phyloP scores from a whole-genome alignment of 2,329 filamentous ascomycete species.

The Stachybotrys chartarum region DNA sequence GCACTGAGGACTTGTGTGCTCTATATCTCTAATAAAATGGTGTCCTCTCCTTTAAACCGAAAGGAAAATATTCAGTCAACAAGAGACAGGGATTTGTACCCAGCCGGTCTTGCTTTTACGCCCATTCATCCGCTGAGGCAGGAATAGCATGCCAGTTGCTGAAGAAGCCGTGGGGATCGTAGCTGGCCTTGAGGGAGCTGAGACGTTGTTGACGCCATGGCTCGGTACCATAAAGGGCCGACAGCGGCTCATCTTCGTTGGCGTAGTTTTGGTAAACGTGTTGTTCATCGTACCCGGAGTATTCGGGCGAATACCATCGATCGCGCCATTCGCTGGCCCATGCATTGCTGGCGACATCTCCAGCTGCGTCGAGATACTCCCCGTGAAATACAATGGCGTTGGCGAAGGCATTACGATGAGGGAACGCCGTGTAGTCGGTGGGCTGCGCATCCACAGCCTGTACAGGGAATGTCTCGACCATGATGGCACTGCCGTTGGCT shows the following conservation, averaged over 20 bases:
- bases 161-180: constrained; percentile 37
- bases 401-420: constrained; percentile 9
- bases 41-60: no score
- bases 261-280: constrained; percentile 42
- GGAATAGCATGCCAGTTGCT: constrained; percentile 17
- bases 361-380: constrained; percentile 12
- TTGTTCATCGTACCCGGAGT: constrained; percentile 1
- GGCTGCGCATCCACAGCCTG: constrained; percentile 22
- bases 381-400: constrained; percentile 12
- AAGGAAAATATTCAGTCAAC: no score
- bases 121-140: neutral
- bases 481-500: constrained; percentile 32
- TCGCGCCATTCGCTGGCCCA: constrained; percentile 9
- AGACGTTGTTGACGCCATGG: constrained; percentile 39
- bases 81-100: no score
- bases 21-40: no score
- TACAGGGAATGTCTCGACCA: constrained; percentile 48
- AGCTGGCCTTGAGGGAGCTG: constrained; percentile 36
- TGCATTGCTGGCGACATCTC: constrained; percentile 4
- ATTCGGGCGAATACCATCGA: constrained; percentile 10
- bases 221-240: constrained; percentile 40
- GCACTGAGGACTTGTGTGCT: no score
- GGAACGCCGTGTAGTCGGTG: constrained; percentile 9
- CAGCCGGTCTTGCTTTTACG: neutral
- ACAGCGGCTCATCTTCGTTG: constrained; percentile 33